Evolutionary conservation across 768 basidiomycete species (phyloP).

Genomic region (Boletellus sp.): DNA sequence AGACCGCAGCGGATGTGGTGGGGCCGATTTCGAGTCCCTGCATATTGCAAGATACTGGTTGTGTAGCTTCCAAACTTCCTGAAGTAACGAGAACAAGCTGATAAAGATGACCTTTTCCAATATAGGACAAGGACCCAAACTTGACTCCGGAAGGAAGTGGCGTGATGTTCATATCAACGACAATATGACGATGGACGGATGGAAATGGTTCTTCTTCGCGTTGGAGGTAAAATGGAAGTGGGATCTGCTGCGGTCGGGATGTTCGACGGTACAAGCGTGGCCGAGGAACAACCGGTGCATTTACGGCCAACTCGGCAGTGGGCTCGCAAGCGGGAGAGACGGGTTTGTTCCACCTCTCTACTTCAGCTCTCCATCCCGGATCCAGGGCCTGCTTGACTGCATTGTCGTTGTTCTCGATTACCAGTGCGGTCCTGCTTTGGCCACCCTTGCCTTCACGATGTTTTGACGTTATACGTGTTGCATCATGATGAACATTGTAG

Average conservation of each 20-base stretch:
- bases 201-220: conserved; percentile 6
- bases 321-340: conserved; percentile 13
- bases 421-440: conserved; percentile 28
- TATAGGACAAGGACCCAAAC: conserved; percentile 51
- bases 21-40: conserved; percentile 44
- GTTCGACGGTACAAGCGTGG: conserved; percentile 15
- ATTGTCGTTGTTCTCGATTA: conserved; percentile 44
- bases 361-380: conserved; percentile 34
- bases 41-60: conserved; percentile 32
- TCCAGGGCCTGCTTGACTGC: conserved; percentile 41
- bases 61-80: conserved; percentile 20
- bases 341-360: conserved; percentile 31
- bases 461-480: conserved; percentile 35
- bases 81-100: conserved; percentile 47
- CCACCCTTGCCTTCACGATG: conserved; percentile 11
- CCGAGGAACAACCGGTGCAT: conserved; percentile 4
- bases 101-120: conserved; percentile 57
- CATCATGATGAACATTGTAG: conserved; percentile 37
- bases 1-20: conserved; percentile 39
- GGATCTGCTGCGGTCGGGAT: conserved; percentile 4
- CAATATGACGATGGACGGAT: conserved; percentile 21
- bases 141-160: conserved; percentile 48
- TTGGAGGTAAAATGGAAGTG: conserved; percentile 16
- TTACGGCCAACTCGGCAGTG: conserved; percentile 1
- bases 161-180: conserved; percentile 50